Conservation (phyloP, 176 grass and related monocot species). For the Bothriochloa decipiens region DNA sequence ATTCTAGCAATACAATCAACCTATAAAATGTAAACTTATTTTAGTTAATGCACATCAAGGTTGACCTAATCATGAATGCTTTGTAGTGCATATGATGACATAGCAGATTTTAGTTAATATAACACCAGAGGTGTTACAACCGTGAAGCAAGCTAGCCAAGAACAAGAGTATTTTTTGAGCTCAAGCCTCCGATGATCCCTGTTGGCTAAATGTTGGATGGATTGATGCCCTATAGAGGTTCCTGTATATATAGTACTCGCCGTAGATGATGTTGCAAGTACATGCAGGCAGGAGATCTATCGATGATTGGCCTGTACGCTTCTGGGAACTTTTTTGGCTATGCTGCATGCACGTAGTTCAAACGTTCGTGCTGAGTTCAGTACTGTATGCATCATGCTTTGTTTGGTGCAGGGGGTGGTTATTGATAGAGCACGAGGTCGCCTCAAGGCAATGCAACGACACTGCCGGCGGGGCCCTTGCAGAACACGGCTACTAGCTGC, state of each 20-base stretch:
- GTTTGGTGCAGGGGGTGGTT: constrained; percentile 44
- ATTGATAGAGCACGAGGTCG: constrained; percentile 31
- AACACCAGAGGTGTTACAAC: no score
- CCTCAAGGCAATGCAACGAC: constrained; percentile 42
- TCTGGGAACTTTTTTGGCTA: constrained; percentile 18
- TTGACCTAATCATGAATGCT: no score
- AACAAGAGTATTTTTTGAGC: not conserved
- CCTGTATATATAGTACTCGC: constrained; percentile 26
- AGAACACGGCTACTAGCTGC: not conserved
- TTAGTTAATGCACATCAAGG: no score
- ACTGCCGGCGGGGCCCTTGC: constrained; percentile 19
- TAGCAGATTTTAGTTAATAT: no score
- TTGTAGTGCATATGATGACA: no score
- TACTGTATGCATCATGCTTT: constrained; percentile 12
- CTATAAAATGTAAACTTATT: no score
- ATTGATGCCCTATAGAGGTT: not conserved
- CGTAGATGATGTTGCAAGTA: not conserved
- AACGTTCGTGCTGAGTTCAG: constrained; percentile 17
- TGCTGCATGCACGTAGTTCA: not conserved
- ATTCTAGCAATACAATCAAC: no score
- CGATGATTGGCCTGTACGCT: constrained; percentile 26
- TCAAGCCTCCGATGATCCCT: not conserved
- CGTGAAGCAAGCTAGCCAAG: not conserved
- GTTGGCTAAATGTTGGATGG: constrained; percentile 21
- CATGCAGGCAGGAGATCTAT: not conserved